Conservation (phyloP, 176 grass and related monocot species). For the Juncus inflexus region DNA sequence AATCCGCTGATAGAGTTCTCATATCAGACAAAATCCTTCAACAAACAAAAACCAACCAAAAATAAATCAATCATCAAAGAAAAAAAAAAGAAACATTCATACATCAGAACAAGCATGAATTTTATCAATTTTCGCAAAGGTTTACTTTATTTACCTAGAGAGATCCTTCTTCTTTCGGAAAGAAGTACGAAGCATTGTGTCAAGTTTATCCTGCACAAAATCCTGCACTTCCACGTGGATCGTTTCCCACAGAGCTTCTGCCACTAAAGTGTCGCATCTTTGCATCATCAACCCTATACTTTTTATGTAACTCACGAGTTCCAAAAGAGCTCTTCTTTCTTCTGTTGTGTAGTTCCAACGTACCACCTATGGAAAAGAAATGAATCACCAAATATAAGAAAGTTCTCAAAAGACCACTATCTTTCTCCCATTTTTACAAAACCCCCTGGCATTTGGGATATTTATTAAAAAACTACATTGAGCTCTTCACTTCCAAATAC, state of each 20-base stretch:
- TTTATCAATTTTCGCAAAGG: too few species aligned
- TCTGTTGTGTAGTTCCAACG: conserved; percentile 92
- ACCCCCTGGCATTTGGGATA: too few species aligned
- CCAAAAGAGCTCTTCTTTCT: conserved; percentile 81
- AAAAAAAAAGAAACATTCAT: conserved; percentile 1
- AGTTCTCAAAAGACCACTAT: neutral
- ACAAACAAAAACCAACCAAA: conserved; percentile 41
- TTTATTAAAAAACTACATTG: conserved; percentile 15
- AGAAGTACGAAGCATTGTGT: conserved; percentile 89
- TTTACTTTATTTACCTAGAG: conserved; percentile 63
- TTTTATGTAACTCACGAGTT: conserved; percentile 96
- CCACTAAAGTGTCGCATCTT: conserved; percentile 81
- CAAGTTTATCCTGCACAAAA: conserved; percentile 97
- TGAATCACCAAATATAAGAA: too few species aligned
- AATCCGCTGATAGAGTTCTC: conserved; percentile 94
- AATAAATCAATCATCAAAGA: conserved; percentile 16
- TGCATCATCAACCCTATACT: conserved; percentile 94
- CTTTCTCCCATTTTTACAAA: neutral
- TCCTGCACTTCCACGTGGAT: conserved; percentile 99
- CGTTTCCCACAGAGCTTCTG: conserved; percentile 98
- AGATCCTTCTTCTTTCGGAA: conserved; percentile 97
- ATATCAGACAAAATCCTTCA: conserved; percentile 97
- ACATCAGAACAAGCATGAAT: neutral
- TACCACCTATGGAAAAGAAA: conserved; percentile 56
- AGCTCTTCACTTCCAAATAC: neutral